A percentile compares a stretch with the other conserved stretches of the same genome.
Evolutionary conservation across 2,329 filamentous ascomycete genomes (phyloP).

Genomic region (Xylaria sp.): DNA sequence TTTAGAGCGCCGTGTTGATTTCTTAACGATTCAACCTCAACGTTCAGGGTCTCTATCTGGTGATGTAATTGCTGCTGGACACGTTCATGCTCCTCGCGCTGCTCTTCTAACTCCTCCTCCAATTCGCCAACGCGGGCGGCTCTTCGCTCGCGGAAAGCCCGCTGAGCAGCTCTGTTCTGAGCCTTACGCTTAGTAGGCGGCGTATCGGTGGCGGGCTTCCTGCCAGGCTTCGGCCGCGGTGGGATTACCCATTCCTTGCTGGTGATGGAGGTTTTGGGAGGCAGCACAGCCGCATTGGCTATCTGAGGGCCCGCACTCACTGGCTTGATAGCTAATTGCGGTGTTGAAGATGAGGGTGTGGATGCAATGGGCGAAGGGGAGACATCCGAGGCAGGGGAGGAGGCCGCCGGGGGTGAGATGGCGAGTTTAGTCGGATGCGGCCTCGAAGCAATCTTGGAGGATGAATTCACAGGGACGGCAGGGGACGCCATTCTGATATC

Average conservation of each 20-base stretch:
- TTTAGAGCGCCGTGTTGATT: conserved; percentile 71
- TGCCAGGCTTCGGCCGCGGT: conserved; percentile 86
- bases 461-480: conserved; percentile 35
- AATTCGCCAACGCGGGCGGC: conserved; percentile 84
- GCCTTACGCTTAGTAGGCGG: conserved; percentile 93
- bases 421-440: conserved; percentile 46
- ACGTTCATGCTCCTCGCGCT: conserved; percentile 67
- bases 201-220: conserved; percentile 93
- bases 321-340: conserved; percentile 48
- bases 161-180: conserved; percentile 92
- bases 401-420: conserved; percentile 47
- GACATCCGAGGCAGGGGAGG: conserved; percentile 46
- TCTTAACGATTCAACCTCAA: conserved; percentile 73
- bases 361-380: conserved; percentile 47
- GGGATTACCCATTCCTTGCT: conserved; percentile 89
- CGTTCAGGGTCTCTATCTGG: conserved; percentile 69
- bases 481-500: conserved; percentile 44
- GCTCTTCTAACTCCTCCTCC: conserved; percentile 73
- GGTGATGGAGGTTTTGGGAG: conserved; percentile 71
- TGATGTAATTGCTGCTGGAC: conserved; percentile 67
- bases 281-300: conserved; percentile 59
- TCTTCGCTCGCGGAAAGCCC: conserved; percentile 88
- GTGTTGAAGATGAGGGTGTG: conserved; percentile 43
- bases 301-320: conserved; percentile 33
- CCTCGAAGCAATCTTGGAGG: conserved; percentile 38